Conservation (phyloP, 306 rosid species). For the Dalbergia oliveri region DNA sequence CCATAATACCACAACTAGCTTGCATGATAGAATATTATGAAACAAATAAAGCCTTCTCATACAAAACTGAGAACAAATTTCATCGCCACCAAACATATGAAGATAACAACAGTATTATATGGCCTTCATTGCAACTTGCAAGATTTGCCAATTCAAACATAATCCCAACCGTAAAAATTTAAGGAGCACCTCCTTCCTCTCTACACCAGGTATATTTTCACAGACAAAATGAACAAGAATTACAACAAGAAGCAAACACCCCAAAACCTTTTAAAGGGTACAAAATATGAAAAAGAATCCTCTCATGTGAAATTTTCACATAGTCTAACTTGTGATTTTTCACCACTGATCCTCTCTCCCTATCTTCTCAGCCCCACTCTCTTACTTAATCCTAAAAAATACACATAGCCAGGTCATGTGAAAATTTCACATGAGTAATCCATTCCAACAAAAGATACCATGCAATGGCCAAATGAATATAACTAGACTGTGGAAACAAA, state of each 20-base stretch:
- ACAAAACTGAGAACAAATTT: slow-evolving; percentile 40
- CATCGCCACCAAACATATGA: slow-evolving; percentile 4
- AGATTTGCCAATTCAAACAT: slow-evolving; percentile 31
- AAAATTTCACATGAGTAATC: too few relatives aligned
- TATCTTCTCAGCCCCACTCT: too few relatives aligned
- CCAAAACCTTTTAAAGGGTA: slow-evolving; percentile 16
- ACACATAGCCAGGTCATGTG: too few relatives aligned
- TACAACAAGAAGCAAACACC: slow-evolving; percentile 1
- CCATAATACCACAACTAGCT: slow-evolving; percentile 31
- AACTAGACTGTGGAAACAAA: background rate
- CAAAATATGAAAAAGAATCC: background rate
- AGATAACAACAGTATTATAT: slow-evolving; percentile 15
- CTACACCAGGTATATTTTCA: background rate
- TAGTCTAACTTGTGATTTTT: too few relatives aligned
- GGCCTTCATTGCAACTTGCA: slow-evolving; percentile 22
- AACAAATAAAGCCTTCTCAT: slow-evolving; percentile 31
- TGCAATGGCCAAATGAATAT: background rate
- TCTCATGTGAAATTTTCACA: too few relatives aligned
- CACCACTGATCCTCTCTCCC: too few relatives aligned
- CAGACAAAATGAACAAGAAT: background rate
- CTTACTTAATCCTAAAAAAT: too few relatives aligned
- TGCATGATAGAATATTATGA: slow-evolving; percentile 28
- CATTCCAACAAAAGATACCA: background rate
- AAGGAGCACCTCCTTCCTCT: slow-evolving; percentile 8
- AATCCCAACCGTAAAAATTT: slow-evolving; percentile 25